phyloP scores from a whole-genome alignment of 2,329 filamentous ascomycete genomes.

The Elsinoe perseae region DNA sequence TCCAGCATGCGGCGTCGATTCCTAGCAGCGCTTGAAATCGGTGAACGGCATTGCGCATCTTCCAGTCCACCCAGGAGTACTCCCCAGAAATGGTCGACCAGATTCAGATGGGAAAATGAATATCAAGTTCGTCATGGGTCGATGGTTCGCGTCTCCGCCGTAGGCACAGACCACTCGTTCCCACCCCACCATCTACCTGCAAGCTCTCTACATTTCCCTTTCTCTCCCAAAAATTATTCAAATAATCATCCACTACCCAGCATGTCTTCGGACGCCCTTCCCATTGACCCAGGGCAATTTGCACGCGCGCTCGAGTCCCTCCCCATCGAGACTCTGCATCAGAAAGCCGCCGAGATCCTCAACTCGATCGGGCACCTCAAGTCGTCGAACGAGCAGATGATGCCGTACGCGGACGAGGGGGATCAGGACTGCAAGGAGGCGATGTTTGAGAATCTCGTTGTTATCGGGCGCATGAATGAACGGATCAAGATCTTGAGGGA shows the following conservation, averaged over 20 bases:
- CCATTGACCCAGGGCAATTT: slow-evolving; percentile 29
- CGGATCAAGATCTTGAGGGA: slow-evolving; percentile 55
- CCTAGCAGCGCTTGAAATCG: neutral
- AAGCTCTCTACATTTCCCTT: neutral
- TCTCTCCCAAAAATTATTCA: neutral
- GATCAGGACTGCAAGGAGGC: slow-evolving; percentile 66
- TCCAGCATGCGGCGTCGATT: neutral
- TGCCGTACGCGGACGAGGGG: slow-evolving; percentile 56
- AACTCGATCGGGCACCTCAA: slow-evolving; percentile 68
- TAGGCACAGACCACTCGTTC: slow-evolving; percentile 22
- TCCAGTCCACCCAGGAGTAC: neutral
- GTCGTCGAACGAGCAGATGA: slow-evolving; percentile 65
- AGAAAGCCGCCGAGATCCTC: slow-evolving; percentile 67
- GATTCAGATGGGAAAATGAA: neutral
- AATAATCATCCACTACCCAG: no score
- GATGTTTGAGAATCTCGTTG: slow-evolving; percentile 61
- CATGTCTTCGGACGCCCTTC: slow-evolving; percentile 21
- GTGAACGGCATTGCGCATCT: neutral
- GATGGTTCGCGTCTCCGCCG: neutral
- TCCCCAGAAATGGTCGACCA: neutral
- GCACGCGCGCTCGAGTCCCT: slow-evolving; percentile 57
- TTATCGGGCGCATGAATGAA: slow-evolving; percentile 61
- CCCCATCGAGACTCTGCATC: slow-evolving; percentile 57
- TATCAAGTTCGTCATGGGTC: neutral
- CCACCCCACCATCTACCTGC: slow-evolving; percentile 14